Percentiles rank a stretch among this genome's conserved stretches.
Evolutionary conservation across 2,329 filamentous ascomycete genomes (phyloP).

Genomic region (Clarireedia paspali): DNA sequence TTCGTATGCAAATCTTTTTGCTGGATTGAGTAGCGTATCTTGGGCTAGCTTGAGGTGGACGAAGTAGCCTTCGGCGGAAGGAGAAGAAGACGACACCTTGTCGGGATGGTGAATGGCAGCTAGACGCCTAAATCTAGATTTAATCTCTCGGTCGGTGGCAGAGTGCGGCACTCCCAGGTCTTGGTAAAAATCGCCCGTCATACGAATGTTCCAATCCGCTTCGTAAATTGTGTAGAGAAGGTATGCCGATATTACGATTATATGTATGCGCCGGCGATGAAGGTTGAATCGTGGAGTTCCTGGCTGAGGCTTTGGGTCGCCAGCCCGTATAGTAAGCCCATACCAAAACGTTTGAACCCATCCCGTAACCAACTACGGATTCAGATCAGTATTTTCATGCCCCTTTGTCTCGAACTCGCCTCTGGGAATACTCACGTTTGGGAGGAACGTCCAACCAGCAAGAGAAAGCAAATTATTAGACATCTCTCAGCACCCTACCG

Average conservation of each 20-base stretch:
- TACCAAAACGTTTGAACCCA: conserved; percentile 80
- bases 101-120: conserved; percentile 9
- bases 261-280: conserved; percentile 77
- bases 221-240: conserved; percentile 91
- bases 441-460: conserved; percentile 54
- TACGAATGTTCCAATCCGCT: conserved; percentile 71
- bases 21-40: conserved; percentile 72
- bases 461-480: conserved; percentile 40
- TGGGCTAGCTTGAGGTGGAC: conserved; percentile 76
- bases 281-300: conserved; percentile 59
- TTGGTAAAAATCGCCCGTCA: conserved; percentile 68
- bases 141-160: conserved; percentile 69
- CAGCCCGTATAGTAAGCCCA: conserved; percentile 79
- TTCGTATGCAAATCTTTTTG: conserved; percentile 79
- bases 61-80: conserved; percentile 49
- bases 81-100: conserved; percentile 42
- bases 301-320: conserved; percentile 68
- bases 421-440: conserved; percentile 39
- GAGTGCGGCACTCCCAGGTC: conserved; percentile 62
- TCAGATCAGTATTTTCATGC: conserved; percentile 8
- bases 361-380: conserved; percentile 61
- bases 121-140: conserved; percentile 57
- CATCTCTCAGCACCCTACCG: conserved; percentile 11
- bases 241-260: conserved; percentile 74
- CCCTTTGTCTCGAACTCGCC: neutral